Base-by-base conservation (phyloP, 1,284 basidiomycete genomes). In the Ganoderma leucocontextum region DNA sequence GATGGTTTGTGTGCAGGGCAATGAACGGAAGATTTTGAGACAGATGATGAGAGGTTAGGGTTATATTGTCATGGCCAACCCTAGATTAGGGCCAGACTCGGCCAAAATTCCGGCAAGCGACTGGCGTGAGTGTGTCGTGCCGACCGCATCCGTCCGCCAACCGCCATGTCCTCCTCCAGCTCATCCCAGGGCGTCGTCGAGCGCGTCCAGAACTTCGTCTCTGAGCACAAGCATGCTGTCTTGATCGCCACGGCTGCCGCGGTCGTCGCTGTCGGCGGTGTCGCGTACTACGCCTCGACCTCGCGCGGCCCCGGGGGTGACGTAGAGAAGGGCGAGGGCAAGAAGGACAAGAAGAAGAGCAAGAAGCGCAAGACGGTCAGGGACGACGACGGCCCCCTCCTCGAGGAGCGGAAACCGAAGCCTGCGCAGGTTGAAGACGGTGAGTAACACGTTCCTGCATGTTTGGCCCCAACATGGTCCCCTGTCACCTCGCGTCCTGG, bases 191-290 rank as follows among this genome's bases (percentile, higher is more conserved):
- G 76, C 73, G 75, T 83, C 77, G 74, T 90, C 68, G 90, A 92
- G 73, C 89, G 91, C 75, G 82, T 92, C 17, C 88, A 91, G 62
- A 81, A 83, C 75, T 94, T 93, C 77, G 86, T 95, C 72, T 84
- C 88, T 0, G 91, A 93, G 74, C 87, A 95, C 82, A 93, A 88
- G 82, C 89, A 89, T 72, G 88, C 87, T 9, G 80, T 95, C 41
- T 76, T 94, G 63, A 81, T 93, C 69, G 89, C 89, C 5, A 86
- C 90, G 0, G 91, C 90, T 0, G 91, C 91, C 0, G 91, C 90
- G 44, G 89, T 89, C 60, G 82, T 92, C 70, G 94, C 91, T 59
- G 90, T 89, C 49, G 92, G 91, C 62, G 94, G 92, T 60, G 91
- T 89, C 60, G 91, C 89, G 35, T 95, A 95, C 80, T 94, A 93